Percentiles rank a stretch among this genome's conserved stretches.
phyloP scores from a whole-genome alignment of 495 filamentous ascomycete genomes.

The Penicillium subrubescens region DNA sequence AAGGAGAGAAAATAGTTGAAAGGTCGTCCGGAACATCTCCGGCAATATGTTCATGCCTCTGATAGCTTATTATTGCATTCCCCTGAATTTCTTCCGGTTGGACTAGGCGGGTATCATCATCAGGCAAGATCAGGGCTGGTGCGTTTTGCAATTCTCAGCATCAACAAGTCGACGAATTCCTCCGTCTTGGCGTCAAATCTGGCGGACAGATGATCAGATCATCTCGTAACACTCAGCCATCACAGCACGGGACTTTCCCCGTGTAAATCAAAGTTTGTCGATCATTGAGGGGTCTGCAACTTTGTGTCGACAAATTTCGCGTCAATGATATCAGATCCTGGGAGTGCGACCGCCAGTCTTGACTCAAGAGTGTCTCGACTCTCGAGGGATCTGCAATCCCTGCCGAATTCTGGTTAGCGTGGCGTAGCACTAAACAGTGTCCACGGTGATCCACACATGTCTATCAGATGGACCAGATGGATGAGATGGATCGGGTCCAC shows the following conservation, averaged over 20 bases:
- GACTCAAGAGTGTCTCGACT: background rate
- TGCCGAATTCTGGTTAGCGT: background rate
- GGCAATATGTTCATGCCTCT: background rate
- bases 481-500: background rate
- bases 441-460: background rate
- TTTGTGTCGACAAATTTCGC: background rate
- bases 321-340: background rate
- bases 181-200: constrained; percentile 17
- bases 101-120: background rate
- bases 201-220: background rate
- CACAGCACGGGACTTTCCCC: background rate
- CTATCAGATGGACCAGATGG: background rate
- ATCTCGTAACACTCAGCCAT: background rate
- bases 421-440: background rate
- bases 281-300: background rate
- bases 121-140: background rate
- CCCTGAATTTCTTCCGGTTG: background rate
- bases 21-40: constrained; percentile 5
- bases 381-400: background rate
- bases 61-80: background rate
- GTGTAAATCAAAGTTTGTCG: background rate
- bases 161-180: constrained; percentile 4
- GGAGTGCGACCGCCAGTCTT: background rate
- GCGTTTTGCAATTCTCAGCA: background rate
- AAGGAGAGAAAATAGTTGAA: background rate